A percentile compares a stretch with the other conserved stretches of the same genome.
These are phyloP conservation scores for Corylus americana DNA, from an alignment of 306 rosid species.

Conservation along the genomic window DNA sequence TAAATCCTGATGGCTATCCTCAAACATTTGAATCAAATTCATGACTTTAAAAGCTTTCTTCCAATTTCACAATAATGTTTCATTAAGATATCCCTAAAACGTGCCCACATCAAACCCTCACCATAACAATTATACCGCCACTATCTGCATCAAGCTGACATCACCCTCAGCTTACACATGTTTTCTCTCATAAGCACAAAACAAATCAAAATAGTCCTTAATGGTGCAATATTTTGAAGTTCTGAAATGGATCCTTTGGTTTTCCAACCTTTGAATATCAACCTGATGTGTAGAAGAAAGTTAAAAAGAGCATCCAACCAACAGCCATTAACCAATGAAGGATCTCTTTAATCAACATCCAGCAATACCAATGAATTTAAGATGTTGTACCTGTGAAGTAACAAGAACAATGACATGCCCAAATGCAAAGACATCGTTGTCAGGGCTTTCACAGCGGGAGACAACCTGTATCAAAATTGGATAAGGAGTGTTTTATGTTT, in stretches of 20 bases:
- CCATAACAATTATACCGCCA: neutral
- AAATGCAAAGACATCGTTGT: conserved; percentile 64
- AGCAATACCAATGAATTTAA: conserved; percentile 14
- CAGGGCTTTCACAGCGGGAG: conserved; percentile 47
- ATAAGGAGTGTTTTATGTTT: neutral
- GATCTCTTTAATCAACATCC: neutral
- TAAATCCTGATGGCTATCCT: neutral
- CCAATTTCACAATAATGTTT: neutral
- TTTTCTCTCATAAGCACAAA: neutral
- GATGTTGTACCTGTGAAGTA: conserved; percentile 66
- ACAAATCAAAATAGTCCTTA: neutral
- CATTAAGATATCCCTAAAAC: neutral
- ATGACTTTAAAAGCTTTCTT: neutral
- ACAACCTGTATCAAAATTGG: conserved; percentile 53
- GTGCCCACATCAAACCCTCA: neutral
- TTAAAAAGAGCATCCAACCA: neutral
- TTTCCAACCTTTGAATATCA: neutral
- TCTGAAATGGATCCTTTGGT: neutral
- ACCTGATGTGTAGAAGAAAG: conserved; percentile 5
- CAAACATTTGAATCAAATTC: neutral
- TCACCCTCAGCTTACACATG: neutral
- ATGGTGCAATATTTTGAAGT: neutral
- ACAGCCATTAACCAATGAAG: neutral
- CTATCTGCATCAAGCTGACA: neutral
- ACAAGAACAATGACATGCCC: conserved; percentile 74